Conservation (phyloP, 1,284 basidiomycete genomes). For the Ustilago tritici region DNA sequence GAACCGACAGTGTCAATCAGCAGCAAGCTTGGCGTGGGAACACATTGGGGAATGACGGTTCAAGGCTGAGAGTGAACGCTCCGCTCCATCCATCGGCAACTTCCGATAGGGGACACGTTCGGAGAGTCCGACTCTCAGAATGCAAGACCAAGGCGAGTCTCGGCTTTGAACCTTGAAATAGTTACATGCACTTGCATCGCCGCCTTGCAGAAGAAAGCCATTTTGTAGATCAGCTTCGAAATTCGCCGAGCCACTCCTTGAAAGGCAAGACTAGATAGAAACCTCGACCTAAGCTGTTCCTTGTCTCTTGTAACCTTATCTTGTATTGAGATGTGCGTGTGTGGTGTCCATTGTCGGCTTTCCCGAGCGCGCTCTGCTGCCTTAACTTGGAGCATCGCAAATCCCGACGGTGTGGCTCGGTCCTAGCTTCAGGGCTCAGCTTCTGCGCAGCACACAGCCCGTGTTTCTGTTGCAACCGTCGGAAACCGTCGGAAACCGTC, state of each 20-base stretch:
- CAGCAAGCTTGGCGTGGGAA: background rate
- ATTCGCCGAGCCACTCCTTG: conserved; percentile 3
- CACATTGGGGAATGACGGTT: background rate
- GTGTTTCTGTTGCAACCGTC: background rate
- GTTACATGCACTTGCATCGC: background rate
- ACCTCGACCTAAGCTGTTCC: too few relatives aligned
- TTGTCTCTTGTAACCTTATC: too few relatives aligned
- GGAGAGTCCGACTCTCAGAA: background rate
- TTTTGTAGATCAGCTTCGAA: conserved; percentile 1
- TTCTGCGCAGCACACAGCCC: background rate
- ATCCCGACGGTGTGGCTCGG: background rate
- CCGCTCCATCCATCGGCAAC: background rate
- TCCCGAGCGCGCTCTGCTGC: background rate
- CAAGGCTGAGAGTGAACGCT: background rate
- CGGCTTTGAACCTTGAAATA: background rate
- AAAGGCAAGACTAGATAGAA: too few relatives aligned
- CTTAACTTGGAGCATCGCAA: background rate
- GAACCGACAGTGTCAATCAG: background rate
- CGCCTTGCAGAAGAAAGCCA: background rate
- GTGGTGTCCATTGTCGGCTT: background rate
- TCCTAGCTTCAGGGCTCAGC: background rate
- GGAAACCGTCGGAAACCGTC: background rate
- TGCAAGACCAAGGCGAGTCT: background rate
- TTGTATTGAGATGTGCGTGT: too few relatives aligned
- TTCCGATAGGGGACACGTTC: background rate